A percentile compares a stretch with the other conserved stretches of the same genome.
Evolutionary conservation across 2,329 filamentous ascomycete species (phyloP).

Genomic region (Mycosphaerella arachidis): DNA sequence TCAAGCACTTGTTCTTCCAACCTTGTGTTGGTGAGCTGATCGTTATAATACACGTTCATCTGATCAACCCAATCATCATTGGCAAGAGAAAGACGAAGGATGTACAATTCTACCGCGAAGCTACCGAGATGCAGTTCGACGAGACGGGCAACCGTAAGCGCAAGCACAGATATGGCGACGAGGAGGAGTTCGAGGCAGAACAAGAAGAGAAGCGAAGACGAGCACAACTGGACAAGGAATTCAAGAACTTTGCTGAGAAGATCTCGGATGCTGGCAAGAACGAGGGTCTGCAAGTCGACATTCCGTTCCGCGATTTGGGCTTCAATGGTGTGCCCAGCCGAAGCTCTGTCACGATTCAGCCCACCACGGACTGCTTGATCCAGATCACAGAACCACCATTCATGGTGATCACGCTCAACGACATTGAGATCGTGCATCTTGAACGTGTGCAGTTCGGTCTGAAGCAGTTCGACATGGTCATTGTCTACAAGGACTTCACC

Average conservation of each 20-base stretch:
- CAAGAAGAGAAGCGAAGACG: conserved; percentile 91
- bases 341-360: conserved; percentile 91
- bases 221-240: conserved; percentile 88
- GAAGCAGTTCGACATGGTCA: conserved; percentile 98
- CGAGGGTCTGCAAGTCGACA: conserved; percentile 87
- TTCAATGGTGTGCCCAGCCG: conserved; percentile 96
- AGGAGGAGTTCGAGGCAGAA: conserved; percentile 97
- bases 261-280: conserved; percentile 92
- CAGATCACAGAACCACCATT: conserved; percentile 97
- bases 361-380: conserved; percentile 93
- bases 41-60: conserved; percentile 94
- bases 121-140: conserved; percentile 97
- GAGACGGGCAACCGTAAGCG: conserved; percentile 97
- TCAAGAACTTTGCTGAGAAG: conserved; percentile 95
- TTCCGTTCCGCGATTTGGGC: conserved; percentile 91
- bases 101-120: conserved; percentile 96
- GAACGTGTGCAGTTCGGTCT: conserved; percentile 94
- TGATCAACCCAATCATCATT: conserved; percentile 96
- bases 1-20: conserved; percentile 98
- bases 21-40: conserved; percentile 94
- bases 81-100: conserved; percentile 99
- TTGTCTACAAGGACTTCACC: conserved; percentile 96
- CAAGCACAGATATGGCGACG: conserved; percentile 95
- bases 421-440: conserved; percentile 93
- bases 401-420: conserved; percentile 88